These are phyloP conservation scores for Euphrasia arctica DNA, from an alignment of 305 asterid genomes.

Conservation along the genomic window DNA sequence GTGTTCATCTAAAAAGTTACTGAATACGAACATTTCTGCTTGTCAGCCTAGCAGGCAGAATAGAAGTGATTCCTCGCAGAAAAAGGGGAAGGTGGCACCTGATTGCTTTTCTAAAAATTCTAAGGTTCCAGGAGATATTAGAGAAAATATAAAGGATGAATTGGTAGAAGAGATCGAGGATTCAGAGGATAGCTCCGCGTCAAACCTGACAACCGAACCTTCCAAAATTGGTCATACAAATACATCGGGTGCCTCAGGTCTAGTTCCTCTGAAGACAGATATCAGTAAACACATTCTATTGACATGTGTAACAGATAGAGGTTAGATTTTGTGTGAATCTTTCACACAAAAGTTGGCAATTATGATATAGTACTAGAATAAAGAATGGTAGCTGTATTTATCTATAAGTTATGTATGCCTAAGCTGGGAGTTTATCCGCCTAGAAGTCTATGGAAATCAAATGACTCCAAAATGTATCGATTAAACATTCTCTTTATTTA, in stretches of 20 bases:
- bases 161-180: slow-evolving; percentile 32
- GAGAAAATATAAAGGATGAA: slow-evolving; percentile 33
- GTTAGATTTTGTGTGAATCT: slow-evolving; percentile 35
- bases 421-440: too few relatives aligned
- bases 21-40: slow-evolving; percentile 20
- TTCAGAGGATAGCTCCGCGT: slow-evolving; percentile 33
- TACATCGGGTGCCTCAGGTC: slow-evolving; percentile 32
- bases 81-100: slow-evolving; percentile 45
- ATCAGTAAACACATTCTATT: slow-evolving; percentile 28
- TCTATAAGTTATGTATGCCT: neutral
- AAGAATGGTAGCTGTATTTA: neutral
- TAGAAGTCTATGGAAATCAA: too few relatives aligned
- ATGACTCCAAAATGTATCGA: too few relatives aligned
- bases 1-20: slow-evolving; percentile 19
- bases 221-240: slow-evolving; percentile 25
- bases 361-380: neutral
- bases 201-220: slow-evolving; percentile 33
- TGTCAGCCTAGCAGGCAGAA: slow-evolving; percentile 46
- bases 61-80: slow-evolving; percentile 34
- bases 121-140: slow-evolving; percentile 34
- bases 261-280: slow-evolving; percentile 32
- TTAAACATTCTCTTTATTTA: neutral
- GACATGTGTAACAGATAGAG: slow-evolving; percentile 37
- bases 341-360: slow-evolving; percentile 5
- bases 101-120: slow-evolving; percentile 36